Evolutionary conservation across 192 early-diverging fungal species (phyloP), one percentile per base, ranked within the genome.

Genomic region (Backusella psychrophila): DNA sequence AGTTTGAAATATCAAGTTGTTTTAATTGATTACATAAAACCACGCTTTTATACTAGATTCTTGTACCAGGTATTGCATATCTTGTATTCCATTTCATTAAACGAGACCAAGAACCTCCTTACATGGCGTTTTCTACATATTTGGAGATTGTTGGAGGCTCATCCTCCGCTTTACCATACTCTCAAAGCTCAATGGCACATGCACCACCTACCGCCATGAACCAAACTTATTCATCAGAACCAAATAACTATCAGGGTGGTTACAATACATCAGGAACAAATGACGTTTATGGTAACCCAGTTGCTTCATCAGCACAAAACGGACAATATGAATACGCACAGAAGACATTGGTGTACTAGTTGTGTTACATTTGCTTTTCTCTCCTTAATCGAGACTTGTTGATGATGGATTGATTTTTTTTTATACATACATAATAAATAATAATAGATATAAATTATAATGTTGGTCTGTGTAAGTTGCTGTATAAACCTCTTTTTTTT

Each of bases 51-150:
- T 29, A 29, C 26, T 69, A 69, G 68, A 69, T 69, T 69, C 35
- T 36, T 39, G 68, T 38, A 23, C 34, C 38, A 23, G 68, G 68
- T 69, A 39, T 69, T 38, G 68, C 38, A 41, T 69, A 41, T 21
- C 17, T 69, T 23, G 36, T 39, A 41, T 69, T 69, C 9, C 68
- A 69, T 23, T 69, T 39, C 21, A 69, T 38, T 23, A 69, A 21
- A n/a, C 35, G 38, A 41, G 68, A 34, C n/a, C 34, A 69, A 36
- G 68, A 69, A 4, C 68, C 68, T 19, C 35, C 34, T 12, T 69
- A 41, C 36, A 69, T 69, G 68, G 36, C 68, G 21, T 69, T 69
- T 36, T 69, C 19, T 38, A 69, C 35, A 23, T 69, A 39, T 41
- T 38, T 39, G 21, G 35, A 38, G 9, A 35, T 69, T 21, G 21